Evolutionary conservation across 305 asterid genomes (phyloP).

Genomic region (Plantago rigida): DNA sequence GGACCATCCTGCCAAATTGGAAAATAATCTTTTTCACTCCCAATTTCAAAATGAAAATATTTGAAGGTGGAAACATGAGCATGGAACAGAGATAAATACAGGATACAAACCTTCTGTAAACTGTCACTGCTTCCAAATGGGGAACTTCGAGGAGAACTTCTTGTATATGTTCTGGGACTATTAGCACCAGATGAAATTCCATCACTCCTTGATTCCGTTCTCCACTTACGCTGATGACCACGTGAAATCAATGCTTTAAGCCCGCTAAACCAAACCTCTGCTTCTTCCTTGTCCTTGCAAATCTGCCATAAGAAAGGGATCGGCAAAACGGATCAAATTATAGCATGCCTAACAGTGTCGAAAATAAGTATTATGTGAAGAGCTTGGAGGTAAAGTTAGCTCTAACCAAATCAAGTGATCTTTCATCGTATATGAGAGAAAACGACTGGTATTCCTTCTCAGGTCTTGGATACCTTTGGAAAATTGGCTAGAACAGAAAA

Average conservation of each 20-base stretch:
- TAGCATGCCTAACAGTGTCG: conserved; percentile 21
- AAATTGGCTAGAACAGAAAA: conserved; percentile 60
- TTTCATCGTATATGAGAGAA: conserved; percentile 80
- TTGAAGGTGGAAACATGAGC: conserved; percentile 9
- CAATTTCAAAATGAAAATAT: conserved; percentile 25
- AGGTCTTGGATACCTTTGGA: conserved; percentile 84
- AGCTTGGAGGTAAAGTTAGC: conserved; percentile 19
- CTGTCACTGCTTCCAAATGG: conserved; percentile 68
- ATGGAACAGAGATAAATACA: conserved; percentile 14
- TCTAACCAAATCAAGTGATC: conserved; percentile 94
- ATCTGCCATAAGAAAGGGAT: conserved; percentile 38
- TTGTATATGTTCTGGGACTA: conserved; percentile 74
- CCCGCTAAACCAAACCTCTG: conserved; percentile 97
- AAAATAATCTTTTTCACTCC: conserved; percentile 25
- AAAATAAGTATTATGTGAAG: conserved; percentile 21
- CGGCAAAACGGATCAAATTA: conserved; percentile 19
- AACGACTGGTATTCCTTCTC: conserved; percentile 97
- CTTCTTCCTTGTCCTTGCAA: conserved; percentile 94
- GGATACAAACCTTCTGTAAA: conserved; percentile 56
- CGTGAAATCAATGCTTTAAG: conserved; percentile 80
- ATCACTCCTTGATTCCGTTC: conserved; percentile 80
- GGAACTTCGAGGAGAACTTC: conserved; percentile 79
- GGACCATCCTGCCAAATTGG: conserved; percentile 56
- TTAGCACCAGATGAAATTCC: conserved; percentile 82
- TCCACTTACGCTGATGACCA: conserved; percentile 73